Evolutionary conservation across 805 yeast species (phyloP).

Genomic region (Ogataea kodamae): DNA sequence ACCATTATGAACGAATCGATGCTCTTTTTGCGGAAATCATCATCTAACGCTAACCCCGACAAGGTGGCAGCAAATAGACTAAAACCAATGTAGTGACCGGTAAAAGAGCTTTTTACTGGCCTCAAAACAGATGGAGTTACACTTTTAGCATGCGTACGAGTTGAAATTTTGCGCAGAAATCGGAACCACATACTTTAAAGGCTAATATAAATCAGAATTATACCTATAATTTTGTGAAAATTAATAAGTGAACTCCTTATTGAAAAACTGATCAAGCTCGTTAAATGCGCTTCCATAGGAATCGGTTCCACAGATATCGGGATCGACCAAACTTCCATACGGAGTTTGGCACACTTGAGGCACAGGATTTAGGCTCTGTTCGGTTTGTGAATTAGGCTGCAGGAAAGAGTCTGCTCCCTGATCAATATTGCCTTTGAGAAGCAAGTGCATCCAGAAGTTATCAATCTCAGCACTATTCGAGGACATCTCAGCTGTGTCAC

Average conservation of each 20-base stretch:
- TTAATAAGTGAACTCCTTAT: not conserved
- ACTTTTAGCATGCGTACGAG: too few species aligned
- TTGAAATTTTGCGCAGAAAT: too few species aligned
- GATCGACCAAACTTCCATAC: not conserved
- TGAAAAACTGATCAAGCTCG: slow-evolving; percentile 5
- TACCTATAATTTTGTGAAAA: too few species aligned
- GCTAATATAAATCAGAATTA: too few species aligned
- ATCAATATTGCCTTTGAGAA: slow-evolving; percentile 6
- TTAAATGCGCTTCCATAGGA: not conserved
- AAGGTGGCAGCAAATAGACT: slow-evolving; percentile 14
- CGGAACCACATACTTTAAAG: too few species aligned
- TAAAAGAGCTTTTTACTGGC: too few species aligned
- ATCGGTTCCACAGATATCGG: not conserved
- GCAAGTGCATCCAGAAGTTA: slow-evolving; percentile 26
- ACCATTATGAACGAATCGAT: slow-evolving; percentile 36
- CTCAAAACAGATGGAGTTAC: too few species aligned
- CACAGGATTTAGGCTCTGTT: not conserved
- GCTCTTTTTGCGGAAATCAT: slow-evolving; percentile 32
- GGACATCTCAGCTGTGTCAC: too few species aligned
- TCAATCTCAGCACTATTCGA: slow-evolving; percentile 20
- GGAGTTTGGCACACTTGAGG: slow-evolving; percentile 1
- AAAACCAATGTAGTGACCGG: slow-evolving; percentile 23
- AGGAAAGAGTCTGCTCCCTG: not conserved
- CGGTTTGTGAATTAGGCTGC: too few species aligned
- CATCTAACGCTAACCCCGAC: slow-evolving; percentile 28